Evolutionary conservation across 2,329 filamentous ascomycete species (phyloP), one percentile per base, ranked within the genome.

Genomic region (Aspergillus neoniger): DNA sequence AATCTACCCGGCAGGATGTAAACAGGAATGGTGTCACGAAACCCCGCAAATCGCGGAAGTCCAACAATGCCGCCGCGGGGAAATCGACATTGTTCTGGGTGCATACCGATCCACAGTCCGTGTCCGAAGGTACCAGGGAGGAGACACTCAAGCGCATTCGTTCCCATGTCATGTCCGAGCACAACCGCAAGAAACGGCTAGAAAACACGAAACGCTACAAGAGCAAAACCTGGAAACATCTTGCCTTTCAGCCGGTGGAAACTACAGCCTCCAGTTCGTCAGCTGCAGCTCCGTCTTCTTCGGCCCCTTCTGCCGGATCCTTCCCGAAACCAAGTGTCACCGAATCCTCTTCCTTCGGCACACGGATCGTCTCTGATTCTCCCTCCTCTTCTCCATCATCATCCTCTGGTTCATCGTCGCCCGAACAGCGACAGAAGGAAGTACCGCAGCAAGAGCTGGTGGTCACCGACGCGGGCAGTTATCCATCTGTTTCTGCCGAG

Each of bases 91-190:
- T 77, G 52, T 77, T 77, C 63, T 77, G 75, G 75, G 75, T 77
- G 58, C 68, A 77, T 67, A 74, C 70, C 30, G 75, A 77, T 56
- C 70, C 69, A 9, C 68, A 77, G 57, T 74, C 75, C 1, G 74
- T 72, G n/a, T 70, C 74, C 2, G 69, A 68, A 54, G 75, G 75
- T 9, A 75, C 72, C 12, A 71, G 70, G 30, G 75, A 77, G 41
- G 75, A 77, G 50, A 77, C 75, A 1, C 64, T 77, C 60, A 77
- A 77, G 64, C 72, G 75, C 38, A 77, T 77, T 52, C 74, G 75
- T n/a, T 77, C 75, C 17, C 75, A 77, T 71, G 75, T 77, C 44
- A 77, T 77, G 75, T 77, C 75, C 41, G 75, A 77, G 59, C 75
- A 77, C 60, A 77, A 77, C 63, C 73, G 75, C 60, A 77, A 77